Conservation (phyloP, 768 basidiomycete genomes). For the Naganishia onofrii region DNA sequence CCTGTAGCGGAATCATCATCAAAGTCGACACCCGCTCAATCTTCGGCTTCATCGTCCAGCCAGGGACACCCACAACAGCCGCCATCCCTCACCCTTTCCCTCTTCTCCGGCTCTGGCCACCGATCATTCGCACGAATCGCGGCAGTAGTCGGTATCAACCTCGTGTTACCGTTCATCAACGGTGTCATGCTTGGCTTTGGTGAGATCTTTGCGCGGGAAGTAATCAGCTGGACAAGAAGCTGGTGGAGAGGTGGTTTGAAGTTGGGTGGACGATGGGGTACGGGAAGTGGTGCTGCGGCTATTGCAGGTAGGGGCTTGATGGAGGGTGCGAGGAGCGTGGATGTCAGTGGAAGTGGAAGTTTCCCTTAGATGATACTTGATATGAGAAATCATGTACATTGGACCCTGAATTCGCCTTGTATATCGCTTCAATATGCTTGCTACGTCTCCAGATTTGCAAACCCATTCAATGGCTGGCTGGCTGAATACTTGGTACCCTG, state of each 20-base stretch:
- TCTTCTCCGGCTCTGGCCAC: slow-evolving; percentile 45
- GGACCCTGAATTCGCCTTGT: background rate
- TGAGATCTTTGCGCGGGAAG: slow-evolving; percentile 51
- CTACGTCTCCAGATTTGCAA: too few relatives aligned
- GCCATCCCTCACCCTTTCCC: slow-evolving; percentile 48
- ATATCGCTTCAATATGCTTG: background rate
- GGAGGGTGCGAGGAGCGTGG: slow-evolving; percentile 39
- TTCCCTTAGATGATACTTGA: slow-evolving; percentile 31
- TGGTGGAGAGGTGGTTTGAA: slow-evolving; percentile 40
- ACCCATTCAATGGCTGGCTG: too few relatives aligned
- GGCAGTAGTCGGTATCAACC: slow-evolving; percentile 50
- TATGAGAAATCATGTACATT: background rate
- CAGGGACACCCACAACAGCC: slow-evolving; percentile 41
- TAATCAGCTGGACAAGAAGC: slow-evolving; percentile 37
- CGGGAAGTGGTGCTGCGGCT: slow-evolving; percentile 23
- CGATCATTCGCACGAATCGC: slow-evolving; percentile 42
- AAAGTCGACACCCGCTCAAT: slow-evolving; percentile 11
- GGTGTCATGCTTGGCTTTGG: slow-evolving; percentile 53
- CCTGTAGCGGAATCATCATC: background rate
- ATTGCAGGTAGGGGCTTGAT: slow-evolving; percentile 25
- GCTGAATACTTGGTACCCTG: too few relatives aligned
- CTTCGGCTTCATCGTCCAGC: slow-evolving; percentile 19
- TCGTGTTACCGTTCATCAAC: slow-evolving; percentile 51
- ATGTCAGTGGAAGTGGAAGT: slow-evolving; percentile 47
- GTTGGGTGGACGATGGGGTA: slow-evolving; percentile 15